A percentile compares a stretch with the other conserved stretches of the same genome.
phyloP scores from a whole-genome alignment of 1,284 basidiomycete genomes.

The Cryptococcus floricola region DNA sequence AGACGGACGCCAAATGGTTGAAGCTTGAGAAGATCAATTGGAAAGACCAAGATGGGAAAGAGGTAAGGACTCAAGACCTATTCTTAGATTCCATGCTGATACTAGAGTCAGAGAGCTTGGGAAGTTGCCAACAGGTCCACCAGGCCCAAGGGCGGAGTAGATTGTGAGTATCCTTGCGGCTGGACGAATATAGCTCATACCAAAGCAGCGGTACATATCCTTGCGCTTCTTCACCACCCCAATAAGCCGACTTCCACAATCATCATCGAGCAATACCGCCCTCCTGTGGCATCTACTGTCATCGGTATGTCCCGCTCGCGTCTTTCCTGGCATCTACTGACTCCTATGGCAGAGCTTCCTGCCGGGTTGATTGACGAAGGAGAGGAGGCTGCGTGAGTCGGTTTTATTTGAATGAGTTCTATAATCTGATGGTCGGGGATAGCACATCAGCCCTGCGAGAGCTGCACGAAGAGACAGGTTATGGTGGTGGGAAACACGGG shows the following conservation, averaged over 20 bases:
- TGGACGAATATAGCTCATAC: not conserved
- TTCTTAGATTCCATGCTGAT: not conserved
- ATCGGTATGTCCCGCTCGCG: slow-evolving; percentile 54
- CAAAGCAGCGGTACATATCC: slow-evolving; percentile 68
- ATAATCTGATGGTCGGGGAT: not conserved
- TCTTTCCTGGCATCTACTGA: slow-evolving; percentile 1
- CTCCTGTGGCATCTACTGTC: slow-evolving; percentile 68
- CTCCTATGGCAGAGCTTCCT: slow-evolving; percentile 63
- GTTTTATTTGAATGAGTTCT: not conserved
- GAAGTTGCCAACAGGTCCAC: slow-evolving; percentile 80
- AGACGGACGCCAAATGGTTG: slow-evolving; percentile 44
- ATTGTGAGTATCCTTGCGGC: slow-evolving; percentile 56
- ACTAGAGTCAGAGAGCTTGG: slow-evolving; percentile 63
- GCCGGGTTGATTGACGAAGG: slow-evolving; percentile 80
- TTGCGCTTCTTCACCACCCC: slow-evolving; percentile 72
- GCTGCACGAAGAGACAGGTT: slow-evolving; percentile 87
- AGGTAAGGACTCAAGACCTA: slow-evolving; percentile 52
- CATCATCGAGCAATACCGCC: slow-evolving; percentile 82
- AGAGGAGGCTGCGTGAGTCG: slow-evolving; percentile 65
- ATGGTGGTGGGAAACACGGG: slow-evolving; percentile 54
- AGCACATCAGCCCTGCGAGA: slow-evolving; percentile 68
- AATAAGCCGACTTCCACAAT: slow-evolving; percentile 60
- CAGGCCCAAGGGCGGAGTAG: slow-evolving; percentile 66
- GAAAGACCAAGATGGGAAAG: slow-evolving; percentile 65
- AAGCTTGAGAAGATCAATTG: slow-evolving; percentile 58